phyloP scores from a whole-genome alignment of 2,329 filamentous ascomycete genomes.

The Aspergillus fijiensis region DNA sequence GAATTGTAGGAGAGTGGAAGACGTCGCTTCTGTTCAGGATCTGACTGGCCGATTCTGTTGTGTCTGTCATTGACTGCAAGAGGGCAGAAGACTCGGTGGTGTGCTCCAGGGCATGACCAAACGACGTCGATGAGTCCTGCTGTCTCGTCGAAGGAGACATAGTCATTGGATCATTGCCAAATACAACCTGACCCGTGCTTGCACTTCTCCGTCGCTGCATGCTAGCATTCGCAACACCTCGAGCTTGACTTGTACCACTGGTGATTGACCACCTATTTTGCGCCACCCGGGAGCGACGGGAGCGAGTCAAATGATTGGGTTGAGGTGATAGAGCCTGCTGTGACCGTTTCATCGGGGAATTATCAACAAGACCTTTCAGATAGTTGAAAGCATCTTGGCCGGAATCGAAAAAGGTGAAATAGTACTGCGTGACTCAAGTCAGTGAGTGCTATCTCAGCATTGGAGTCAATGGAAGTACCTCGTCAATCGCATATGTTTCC shows the following conservation, averaged over 20 bases:
- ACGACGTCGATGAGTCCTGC: conserved; percentile 70
- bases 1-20: conserved; percentile 75
- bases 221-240: conserved; percentile 11
- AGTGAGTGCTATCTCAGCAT: not conserved
- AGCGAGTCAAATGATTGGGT: conserved; percentile 15
- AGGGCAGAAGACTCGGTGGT: conserved; percentile 71
- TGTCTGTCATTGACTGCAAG: conserved; percentile 69
- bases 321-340: conserved; percentile 24
- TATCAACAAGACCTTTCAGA: conserved; percentile 70
- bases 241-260: conserved; percentile 15
- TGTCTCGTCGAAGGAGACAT: conserved; percentile 54
- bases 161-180: conserved; percentile 51
- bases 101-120: conserved; percentile 70
- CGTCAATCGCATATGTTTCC: conserved; percentile 92
- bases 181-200: conserved; percentile 58
- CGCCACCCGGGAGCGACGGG: conserved; percentile 17
- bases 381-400: conserved; percentile 81
- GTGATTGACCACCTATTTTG: conserved; percentile 25
- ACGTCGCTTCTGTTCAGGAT: conserved; percentile 85
- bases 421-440: conserved; percentile 65
- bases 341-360: conserved; percentile 53
- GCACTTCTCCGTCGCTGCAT: conserved; percentile 56
- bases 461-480: conserved; percentile 54
- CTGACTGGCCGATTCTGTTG: conserved; percentile 80
- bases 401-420: conserved; percentile 90